Evolutionary conservation across 768 basidiomycete species (phyloP).

Genomic region (Heimioporus sp.): DNA sequence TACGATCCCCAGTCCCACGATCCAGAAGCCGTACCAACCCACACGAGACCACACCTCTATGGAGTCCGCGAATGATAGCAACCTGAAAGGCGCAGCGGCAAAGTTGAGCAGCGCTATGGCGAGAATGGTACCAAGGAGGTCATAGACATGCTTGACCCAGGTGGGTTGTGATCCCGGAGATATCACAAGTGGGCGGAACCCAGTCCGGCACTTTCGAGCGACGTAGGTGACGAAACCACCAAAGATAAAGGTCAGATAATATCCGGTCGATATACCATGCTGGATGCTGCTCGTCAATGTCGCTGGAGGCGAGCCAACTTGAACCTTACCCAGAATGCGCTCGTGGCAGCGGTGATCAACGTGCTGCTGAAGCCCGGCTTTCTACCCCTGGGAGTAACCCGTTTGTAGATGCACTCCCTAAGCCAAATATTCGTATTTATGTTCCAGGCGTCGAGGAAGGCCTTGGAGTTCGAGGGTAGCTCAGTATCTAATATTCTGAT

Average conservation of each 20-base stretch:
- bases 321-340: conserved; percentile 89
- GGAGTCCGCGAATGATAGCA: conserved; percentile 62
- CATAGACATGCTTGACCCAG: conserved; percentile 56
- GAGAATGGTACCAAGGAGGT: conserved; percentile 62
- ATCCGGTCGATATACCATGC: conserved; percentile 91
- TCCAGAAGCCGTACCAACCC: conserved; percentile 77
- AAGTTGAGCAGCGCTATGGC: conserved; percentile 78
- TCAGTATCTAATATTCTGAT: conserved; percentile 80
- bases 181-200: conserved; percentile 83
- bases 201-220: conserved; percentile 73
- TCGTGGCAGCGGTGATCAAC: conserved; percentile 89
- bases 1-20: conserved; percentile 56
- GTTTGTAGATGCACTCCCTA: conserved; percentile 95
- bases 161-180: conserved; percentile 41
- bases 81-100: conserved; percentile 77
- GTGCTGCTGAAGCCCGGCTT: conserved; percentile 90
- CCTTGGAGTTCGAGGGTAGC: conserved; percentile 85
- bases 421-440: conserved; percentile 98
- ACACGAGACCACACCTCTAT: conserved; percentile 68
- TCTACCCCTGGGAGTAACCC: conserved; percentile 88
- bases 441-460: conserved; percentile 92
- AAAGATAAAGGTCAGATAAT: conserved; percentile 89
- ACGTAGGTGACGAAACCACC: conserved; percentile 84
- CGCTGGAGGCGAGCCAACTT: background rate
- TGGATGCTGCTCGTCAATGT: conserved; percentile 28